These are phyloP conservation scores for Pulveroboletus sp. DNA, from an alignment of 1,284 basidiomycete genomes.

Conservation along the genomic window DNA sequence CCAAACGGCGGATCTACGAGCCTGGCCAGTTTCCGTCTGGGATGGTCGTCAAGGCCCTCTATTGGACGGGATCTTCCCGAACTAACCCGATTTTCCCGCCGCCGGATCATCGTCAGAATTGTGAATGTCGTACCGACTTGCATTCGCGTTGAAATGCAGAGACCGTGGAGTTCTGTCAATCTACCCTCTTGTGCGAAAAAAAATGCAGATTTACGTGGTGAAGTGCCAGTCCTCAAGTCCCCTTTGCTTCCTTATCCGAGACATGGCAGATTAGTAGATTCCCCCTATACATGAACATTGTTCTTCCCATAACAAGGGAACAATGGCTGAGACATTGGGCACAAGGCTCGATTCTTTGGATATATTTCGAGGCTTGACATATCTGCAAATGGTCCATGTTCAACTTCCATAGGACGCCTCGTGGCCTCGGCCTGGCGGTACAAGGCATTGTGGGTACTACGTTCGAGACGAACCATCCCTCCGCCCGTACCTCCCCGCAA, in stretches of 20 bases:
- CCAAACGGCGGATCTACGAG: not conserved
- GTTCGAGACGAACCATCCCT: slow-evolving; percentile 7
- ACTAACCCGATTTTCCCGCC: slow-evolving; percentile 19
- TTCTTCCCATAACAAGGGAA: slow-evolving; percentile 35
- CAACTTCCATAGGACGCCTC: slow-evolving; percentile 19
- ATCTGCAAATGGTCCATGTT: slow-evolving; percentile 11
- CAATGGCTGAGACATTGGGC: slow-evolving; percentile 29
- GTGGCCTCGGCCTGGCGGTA: slow-evolving; percentile 12
- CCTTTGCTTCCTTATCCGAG: slow-evolving; percentile 22
- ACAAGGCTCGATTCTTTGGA: slow-evolving; percentile 3
- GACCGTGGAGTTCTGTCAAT: slow-evolving; percentile 3
- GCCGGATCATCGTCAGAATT: slow-evolving; percentile 23
- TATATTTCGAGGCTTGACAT: slow-evolving; percentile 17
- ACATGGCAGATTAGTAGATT: slow-evolving; percentile 22
- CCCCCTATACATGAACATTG: slow-evolving; percentile 29
- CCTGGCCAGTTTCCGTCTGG: slow-evolving; percentile 1
- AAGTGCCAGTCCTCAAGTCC: slow-evolving; percentile 12
- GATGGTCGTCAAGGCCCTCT: not conserved
- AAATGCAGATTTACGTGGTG: slow-evolving; percentile 26
- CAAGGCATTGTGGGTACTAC: slow-evolving; percentile 13
- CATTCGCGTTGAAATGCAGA: slow-evolving; percentile 8
- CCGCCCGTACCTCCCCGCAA: slow-evolving; percentile 14
- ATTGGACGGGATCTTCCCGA: slow-evolving; percentile 25
- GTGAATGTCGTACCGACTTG: slow-evolving; percentile 10
- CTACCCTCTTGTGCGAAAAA: slow-evolving; percentile 3